Evolutionary conservation across 257 asterid genomes (phyloP).

Genomic region (Henckelia pumila): DNA sequence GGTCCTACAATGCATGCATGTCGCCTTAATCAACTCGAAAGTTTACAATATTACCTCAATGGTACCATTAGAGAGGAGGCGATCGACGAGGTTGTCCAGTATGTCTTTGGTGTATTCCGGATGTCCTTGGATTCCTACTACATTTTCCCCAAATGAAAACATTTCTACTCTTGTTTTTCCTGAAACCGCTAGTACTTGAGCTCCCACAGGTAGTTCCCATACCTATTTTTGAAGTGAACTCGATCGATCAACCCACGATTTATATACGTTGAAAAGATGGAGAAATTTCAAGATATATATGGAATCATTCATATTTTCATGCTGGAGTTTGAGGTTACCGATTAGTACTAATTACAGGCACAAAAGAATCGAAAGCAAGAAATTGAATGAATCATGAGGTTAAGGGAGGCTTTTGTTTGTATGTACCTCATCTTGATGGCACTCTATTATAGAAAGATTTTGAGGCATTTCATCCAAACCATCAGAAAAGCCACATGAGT

Average conservation of each 20-base stretch:
- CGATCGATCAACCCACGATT: not conserved
- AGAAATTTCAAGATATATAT: not conserved
- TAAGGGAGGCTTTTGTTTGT: too few species aligned
- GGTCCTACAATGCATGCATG: too few species aligned
- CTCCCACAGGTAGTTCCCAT: constrained; percentile 73
- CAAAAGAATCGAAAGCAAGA: constrained; percentile 15
- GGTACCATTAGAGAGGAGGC: constrained; percentile 39
- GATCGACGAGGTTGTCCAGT: constrained; percentile 55
- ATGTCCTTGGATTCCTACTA: constrained; percentile 78
- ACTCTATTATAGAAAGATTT: constrained; percentile 52
- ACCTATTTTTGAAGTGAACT: constrained; percentile 31
- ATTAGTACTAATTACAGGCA: not conserved
- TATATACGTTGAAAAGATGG: not conserved
- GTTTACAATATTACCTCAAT: constrained; percentile 44
- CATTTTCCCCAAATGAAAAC: constrained; percentile 48
- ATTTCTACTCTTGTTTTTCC: constrained; percentile 69
- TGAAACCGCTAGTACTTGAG: constrained; percentile 55
- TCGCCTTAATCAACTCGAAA: not conserved
- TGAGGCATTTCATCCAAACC: constrained; percentile 48
- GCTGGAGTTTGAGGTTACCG: not conserved
- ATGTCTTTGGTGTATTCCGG: constrained; percentile 79
- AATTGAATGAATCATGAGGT: not conserved
- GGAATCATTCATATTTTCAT: not conserved
- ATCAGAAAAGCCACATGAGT: constrained; percentile 27
- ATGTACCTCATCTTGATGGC: constrained; percentile 79